A percentile compares a stretch with the other conserved stretches of the same genome.
Conservation (phyloP, 2,329 filamentous ascomycete genomes). For the Penicillium capsulatum region DNA sequence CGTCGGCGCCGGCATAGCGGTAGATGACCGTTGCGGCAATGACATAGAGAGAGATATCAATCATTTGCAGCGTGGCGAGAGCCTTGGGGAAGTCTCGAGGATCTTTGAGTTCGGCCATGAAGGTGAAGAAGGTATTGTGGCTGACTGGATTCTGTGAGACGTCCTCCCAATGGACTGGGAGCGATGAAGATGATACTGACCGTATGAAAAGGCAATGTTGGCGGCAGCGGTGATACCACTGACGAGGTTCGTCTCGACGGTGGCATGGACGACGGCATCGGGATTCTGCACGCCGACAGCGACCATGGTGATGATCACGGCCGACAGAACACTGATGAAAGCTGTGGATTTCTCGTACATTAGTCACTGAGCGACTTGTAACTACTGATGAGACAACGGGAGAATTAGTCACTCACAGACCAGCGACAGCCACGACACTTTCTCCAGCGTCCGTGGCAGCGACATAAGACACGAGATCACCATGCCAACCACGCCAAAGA, state of each 20-base stretch:
- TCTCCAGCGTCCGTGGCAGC: slow-evolving; percentile 56
- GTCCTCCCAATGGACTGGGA: too few relatives aligned
- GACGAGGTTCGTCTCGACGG: slow-evolving; percentile 40
- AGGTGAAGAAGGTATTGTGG: slow-evolving; percentile 63
- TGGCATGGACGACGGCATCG: slow-evolving; percentile 28
- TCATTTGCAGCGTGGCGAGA: slow-evolving; percentile 55
- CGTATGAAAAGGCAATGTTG: slow-evolving; percentile 67
- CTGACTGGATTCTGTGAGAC: slow-evolving; percentile 25
- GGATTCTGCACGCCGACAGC: slow-evolving; percentile 53
- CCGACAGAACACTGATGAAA: slow-evolving; percentile 59
- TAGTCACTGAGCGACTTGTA: too few relatives aligned
- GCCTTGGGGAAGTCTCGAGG: slow-evolving; percentile 58
- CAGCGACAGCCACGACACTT: slow-evolving; percentile 56
- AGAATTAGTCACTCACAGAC: slow-evolving; percentile 34
- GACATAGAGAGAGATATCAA: slow-evolving; percentile 58
- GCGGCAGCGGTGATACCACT: slow-evolving; percentile 56
- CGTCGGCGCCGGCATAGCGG: slow-evolving; percentile 56
- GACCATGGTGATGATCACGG: slow-evolving; percentile 63
- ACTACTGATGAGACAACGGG: too few relatives aligned
- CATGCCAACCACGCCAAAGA: slow-evolving; percentile 54
- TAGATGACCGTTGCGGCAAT: slow-evolving; percentile 64
- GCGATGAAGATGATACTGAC: slow-evolving; percentile 30
- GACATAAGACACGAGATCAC: slow-evolving; percentile 53
- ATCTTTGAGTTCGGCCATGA: slow-evolving; percentile 60
- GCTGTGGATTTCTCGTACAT: too few relatives aligned